These are phyloP conservation scores for Coccinonectria pachysandricola DNA, from an alignment of 2,329 filamentous ascomycete genomes.

Conservation along the genomic window DNA sequence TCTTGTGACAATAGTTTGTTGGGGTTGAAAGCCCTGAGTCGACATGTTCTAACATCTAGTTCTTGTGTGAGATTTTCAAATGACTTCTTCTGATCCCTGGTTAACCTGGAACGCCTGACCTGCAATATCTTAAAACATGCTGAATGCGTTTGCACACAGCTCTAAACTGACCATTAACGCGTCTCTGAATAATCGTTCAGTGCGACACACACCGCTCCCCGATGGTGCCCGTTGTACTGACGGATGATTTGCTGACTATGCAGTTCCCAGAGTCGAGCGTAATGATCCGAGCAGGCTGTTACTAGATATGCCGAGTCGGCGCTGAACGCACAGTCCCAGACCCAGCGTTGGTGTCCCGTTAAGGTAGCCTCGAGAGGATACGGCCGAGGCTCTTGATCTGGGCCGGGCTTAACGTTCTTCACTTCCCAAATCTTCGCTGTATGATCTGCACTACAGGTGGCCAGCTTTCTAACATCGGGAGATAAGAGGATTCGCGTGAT, in stretches of 20 bases:
- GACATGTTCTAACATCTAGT: slow-evolving; percentile 1
- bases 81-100: too few species aligned
- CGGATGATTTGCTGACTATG: slow-evolving; percentile 79
- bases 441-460: slow-evolving; percentile 89
- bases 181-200: slow-evolving; percentile 73
- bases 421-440: slow-evolving; percentile 95
- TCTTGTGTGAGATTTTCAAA: slow-evolving; percentile 4
- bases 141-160: slow-evolving; percentile 1
- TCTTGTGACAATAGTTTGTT: too few species aligned
- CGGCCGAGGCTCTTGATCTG: slow-evolving; percentile 38
- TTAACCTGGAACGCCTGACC: too few species aligned
- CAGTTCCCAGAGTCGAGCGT: slow-evolving; percentile 85
- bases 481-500: slow-evolving; percentile 87
- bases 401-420: slow-evolving; percentile 50
- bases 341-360: slow-evolving; percentile 87
- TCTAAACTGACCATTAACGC: slow-evolving; percentile 19
- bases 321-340: slow-evolving; percentile 94
- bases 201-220: slow-evolving; percentile 84
- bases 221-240: slow-evolving; percentile 91
- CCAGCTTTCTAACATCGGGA: slow-evolving; percentile 86
- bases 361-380: slow-evolving; percentile 81
- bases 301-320: slow-evolving; percentile 89
- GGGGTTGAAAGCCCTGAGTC: too few species aligned
- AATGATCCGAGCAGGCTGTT: slow-evolving; percentile 88
- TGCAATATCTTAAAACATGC: too few species aligned